Conservation (phyloP, 257 asterid species). For the Solanum chiquidenum region DNA sequence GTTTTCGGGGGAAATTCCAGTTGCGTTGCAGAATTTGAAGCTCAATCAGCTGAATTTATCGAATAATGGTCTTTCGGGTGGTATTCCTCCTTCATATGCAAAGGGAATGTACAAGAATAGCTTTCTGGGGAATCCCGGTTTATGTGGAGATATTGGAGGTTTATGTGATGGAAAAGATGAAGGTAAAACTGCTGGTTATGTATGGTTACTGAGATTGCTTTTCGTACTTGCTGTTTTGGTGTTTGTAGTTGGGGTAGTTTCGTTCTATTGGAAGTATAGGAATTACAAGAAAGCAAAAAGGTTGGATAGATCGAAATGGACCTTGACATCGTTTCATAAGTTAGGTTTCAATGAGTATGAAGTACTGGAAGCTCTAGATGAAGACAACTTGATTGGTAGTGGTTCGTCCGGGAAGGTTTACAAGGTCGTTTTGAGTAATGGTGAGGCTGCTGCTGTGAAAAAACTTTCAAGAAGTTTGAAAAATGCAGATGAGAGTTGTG, state of each 20-base stretch:
- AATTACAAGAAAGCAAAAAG: slow-evolving; percentile 35
- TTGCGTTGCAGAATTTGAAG: slow-evolving; percentile 76
- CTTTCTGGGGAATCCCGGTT: slow-evolving; percentile 72
- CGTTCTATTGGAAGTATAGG: slow-evolving; percentile 59
- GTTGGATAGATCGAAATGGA: slow-evolving; percentile 79
- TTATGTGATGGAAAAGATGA: slow-evolving; percentile 46
- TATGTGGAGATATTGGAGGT: slow-evolving; percentile 80
- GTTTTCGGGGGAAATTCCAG: slow-evolving; percentile 62
- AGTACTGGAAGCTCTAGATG: slow-evolving; percentile 69
- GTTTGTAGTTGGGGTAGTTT: slow-evolving; percentile 41
- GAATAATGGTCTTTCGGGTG: slow-evolving; percentile 69
- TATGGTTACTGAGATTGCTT: slow-evolving; percentile 58
- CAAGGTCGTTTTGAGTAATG: slow-evolving; percentile 78
- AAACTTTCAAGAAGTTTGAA: slow-evolving; percentile 59
- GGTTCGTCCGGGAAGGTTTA: slow-evolving; percentile 92
- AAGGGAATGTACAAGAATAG: slow-evolving; percentile 67
- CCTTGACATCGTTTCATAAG: slow-evolving; percentile 85
- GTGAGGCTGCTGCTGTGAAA: slow-evolving; percentile 79
- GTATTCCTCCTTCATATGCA: slow-evolving; percentile 65
- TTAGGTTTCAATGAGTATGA: slow-evolving; percentile 71
- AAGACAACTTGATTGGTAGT: slow-evolving; percentile 81
- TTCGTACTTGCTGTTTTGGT: slow-evolving; percentile 55
- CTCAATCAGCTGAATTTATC: slow-evolving; percentile 79
- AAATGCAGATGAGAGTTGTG: slow-evolving; percentile 31
- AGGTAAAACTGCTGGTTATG: slow-evolving; percentile 25